Evolutionary conservation across 345 rosid species (phyloP), one percentile per base, ranked within the genome.

Genomic region (Aquilaria yunnanensis): DNA sequence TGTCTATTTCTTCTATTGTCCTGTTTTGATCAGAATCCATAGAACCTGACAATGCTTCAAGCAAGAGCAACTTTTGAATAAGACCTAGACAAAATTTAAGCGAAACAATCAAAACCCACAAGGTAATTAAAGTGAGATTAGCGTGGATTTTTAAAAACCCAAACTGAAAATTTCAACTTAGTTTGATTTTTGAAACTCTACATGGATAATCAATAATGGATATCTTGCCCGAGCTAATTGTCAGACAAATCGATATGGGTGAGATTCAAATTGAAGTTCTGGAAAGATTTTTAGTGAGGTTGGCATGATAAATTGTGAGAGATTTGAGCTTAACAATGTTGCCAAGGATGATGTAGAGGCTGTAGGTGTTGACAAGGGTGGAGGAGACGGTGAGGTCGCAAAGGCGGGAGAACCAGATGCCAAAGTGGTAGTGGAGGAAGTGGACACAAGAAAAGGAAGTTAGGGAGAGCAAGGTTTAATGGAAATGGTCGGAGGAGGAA

Each of bases 221-320:
- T 67, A 94, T 83, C 2, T 60, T 69, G 16, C 99, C 97, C 86
- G 62, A 94, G 85, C 34, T 56, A 54, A 53, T 94, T 94, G 10
- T 83, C 78, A 0, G 96, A 94, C 64, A 94, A 79, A 78, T 94
- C 99, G 50, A 94, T 57, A 71, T 77, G 86, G 72, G 95, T 81
- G 56, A 86, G 84, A 65, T 82, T 88, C 6, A 16, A 13, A 47
- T 66, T 79, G 29, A 85, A 50, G 32, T 83, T 45, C 62, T 80
- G 3, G 97, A 89, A 1, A 94, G 67, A 65, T 12, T 74, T 4
- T 95, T 95, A n/a, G 91, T 74, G 73, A 90, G 79, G 73, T 79
- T 88, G 0, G 92, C 90, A 63, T 80, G 70, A 0, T 96, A 82
- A 74, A 90, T 63, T 51, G 92, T 81, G 66, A 85, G 56, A 33